Percentiles rank a stretch among this genome's conserved stretches.
Evolutionary conservation across 192 early-diverging fungal species (phyloP).

Genomic region (Podila horticola): DNA sequence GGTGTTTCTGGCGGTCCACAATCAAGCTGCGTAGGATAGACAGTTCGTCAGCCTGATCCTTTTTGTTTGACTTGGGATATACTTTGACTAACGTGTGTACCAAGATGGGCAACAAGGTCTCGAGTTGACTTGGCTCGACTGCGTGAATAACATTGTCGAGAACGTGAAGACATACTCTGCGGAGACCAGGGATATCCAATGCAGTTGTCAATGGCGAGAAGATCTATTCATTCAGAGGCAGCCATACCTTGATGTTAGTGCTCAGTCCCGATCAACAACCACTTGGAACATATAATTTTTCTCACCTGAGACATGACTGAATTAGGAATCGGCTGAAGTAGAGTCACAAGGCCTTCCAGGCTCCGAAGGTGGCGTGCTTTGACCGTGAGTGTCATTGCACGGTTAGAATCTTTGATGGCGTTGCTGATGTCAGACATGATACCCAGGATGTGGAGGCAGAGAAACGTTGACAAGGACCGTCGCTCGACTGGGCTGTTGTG

Average conservation of each 20-base stretch:
- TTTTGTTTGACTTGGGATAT: slow-evolving; percentile 8
- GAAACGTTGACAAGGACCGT: slow-evolving; percentile 17
- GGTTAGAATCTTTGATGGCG: slow-evolving; percentile 13
- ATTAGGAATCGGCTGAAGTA: neutral
- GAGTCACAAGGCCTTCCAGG: slow-evolving; percentile 5
- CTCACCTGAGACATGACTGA: slow-evolving; percentile 12
- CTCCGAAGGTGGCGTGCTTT: slow-evolving; percentile 36
- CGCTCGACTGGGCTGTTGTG: slow-evolving; percentile 1
- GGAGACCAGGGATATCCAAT: slow-evolving; percentile 20
- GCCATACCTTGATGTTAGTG: too few species aligned
- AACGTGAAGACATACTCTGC: slow-evolving; percentile 11
- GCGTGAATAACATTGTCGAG: slow-evolving; percentile 6
- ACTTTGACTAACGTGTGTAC: slow-evolving; percentile 8
- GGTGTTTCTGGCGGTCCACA: slow-evolving; percentile 11
- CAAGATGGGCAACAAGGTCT: slow-evolving; percentile 12
- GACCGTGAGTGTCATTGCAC: slow-evolving; percentile 8
- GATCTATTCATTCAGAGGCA: slow-evolving; percentile 9
- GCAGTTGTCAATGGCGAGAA: slow-evolving; percentile 31
- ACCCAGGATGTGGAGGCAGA: slow-evolving; percentile 29
- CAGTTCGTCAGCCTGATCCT: slow-evolving; percentile 1
- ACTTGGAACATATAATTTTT: too few species aligned
- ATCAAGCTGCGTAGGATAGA: slow-evolving; percentile 19
- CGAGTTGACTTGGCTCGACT: slow-evolving; percentile 15
- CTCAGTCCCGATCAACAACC: too few species aligned
- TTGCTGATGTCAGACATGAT: slow-evolving; percentile 43